Base-by-base conservation (phyloP, 371 early-diverging fungal genomes). In the Mortierella sp. region DNA sequence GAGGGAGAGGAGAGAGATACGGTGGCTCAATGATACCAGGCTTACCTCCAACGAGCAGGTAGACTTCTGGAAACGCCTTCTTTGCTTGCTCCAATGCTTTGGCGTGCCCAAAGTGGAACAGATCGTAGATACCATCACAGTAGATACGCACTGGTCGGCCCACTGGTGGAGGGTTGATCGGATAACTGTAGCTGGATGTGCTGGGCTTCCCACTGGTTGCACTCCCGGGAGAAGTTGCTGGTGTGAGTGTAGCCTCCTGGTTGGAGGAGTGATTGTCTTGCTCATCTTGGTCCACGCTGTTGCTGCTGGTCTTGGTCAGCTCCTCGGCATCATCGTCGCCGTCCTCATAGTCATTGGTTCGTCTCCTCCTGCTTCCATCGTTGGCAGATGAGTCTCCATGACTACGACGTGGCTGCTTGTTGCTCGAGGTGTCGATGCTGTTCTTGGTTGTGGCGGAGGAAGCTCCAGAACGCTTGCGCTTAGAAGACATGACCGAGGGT, bases 61-160 rank as follows among this genome's bases (percentile, higher is more conserved):
- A 86, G 12, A 95, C 95, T 65, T 92, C 86, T 1, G 94, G 92
- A 67, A 97, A 92, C 7, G 92, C 83, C 68, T 92, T 94, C 78
- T 98, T 98, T 13, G 96, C 97, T 76, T 98, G 97, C 78, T 96
- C 93, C 43, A 98, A 80, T 19, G 93, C 91, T 51, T 93, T 89
- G 43, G 96, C 94, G 71, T 98, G 97, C 2, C 98, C 97, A 77
- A 93, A 95, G 81, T 97, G 98, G 81, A 97, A 95, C 73, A 96
- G 80, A 81, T 98, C 97, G 74, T 93, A 97, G 64, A 98, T 95
- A 37, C 96, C 96, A 80, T 96, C 96, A 74, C 92, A 94, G 79
- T 96, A 96, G 55, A 96, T 86, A 45, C 96, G 87, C 29, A 94
- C 89, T 13, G 92, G 91, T 39, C 93, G 86, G 67, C 85, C 93